A percentile compares a stretch with the other conserved stretches of the same genome.
These are phyloP conservation scores for Pistacia integerrima DNA, from an alignment of 345 rosid genomes.

Conservation along the genomic window DNA sequence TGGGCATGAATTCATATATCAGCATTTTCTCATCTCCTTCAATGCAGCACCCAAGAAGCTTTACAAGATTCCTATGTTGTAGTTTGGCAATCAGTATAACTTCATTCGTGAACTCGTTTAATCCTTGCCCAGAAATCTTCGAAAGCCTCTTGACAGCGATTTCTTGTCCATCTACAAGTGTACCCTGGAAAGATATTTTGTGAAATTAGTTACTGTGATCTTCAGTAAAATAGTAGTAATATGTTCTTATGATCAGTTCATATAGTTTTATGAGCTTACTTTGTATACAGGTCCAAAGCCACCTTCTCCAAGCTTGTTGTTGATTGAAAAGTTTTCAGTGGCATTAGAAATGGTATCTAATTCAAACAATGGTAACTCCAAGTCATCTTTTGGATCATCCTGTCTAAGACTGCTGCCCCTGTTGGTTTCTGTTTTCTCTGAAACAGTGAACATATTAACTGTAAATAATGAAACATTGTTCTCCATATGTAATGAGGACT, in stretches of 20 bases:
- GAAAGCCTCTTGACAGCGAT: constrained; percentile 60
- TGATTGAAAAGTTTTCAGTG: constrained; percentile 32
- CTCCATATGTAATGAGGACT: background rate
- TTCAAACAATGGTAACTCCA: constrained; percentile 18
- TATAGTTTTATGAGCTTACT: background rate
- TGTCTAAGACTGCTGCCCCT: background rate
- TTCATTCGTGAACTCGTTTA: constrained; percentile 48
- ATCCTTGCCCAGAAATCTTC: constrained; percentile 43
- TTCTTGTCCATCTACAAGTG: constrained; percentile 39
- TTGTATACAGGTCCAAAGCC: constrained; percentile 43
- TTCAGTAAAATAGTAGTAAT: background rate
- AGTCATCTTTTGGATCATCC: constrained; percentile 22
- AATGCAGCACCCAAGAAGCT: constrained; percentile 40
- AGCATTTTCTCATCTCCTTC: constrained; percentile 34
- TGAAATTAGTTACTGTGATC: background rate
- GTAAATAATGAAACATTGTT: background rate
- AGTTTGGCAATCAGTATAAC: constrained; percentile 46
- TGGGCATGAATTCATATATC: constrained; percentile 41
- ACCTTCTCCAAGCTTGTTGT: constrained; percentile 46
- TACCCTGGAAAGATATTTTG: constrained; percentile 33
- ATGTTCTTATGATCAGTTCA: background rate
- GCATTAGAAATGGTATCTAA: constrained; percentile 27
- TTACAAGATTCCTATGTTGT: constrained; percentile 55
- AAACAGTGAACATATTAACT: background rate
- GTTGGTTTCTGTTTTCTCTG: background rate